Base-by-base conservation (phyloP, 139 green algal genomes). In the Tetraselmis striata region DNA sequence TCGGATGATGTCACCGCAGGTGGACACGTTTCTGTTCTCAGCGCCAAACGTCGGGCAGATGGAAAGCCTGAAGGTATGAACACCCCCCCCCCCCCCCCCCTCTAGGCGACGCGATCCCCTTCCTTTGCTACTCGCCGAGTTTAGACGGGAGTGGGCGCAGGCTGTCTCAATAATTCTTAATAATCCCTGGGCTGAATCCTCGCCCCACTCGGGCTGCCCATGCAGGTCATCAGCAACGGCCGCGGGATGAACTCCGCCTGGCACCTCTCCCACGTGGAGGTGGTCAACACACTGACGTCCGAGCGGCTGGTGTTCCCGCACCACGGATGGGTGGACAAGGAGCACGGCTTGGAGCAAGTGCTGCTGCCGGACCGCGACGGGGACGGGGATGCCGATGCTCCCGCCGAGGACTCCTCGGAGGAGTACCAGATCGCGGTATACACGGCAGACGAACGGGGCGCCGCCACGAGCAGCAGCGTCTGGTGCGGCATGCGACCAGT, bases 211-310 rank as follows among this genome's bases (percentile, higher is more conserved):
- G 45, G 11, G 11, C 18, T 5, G 18, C 45, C 5, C 45, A 67
- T 67, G 45, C 45, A 67, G 45, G 18, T 67, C 45, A 67, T 67
- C 45, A 67, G 45, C 45, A 67, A 67, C 45, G 45, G 45, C 11
- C 45, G 45, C 11, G 87, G 84, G 25, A 1, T 89, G 1, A 86
- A 80, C 1, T 29, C 85, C 22, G 80, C 85, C 23, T 93, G 89
- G 89, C 87, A 91, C 79, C 77, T 93, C 25, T 82, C 78, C 76
- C 78, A 86, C 1, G 84, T 94, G 24, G 89, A 91, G 82, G 30
- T 87, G 18, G 82, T 88, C 31, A 90, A 90, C 83, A 88, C 84
- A 1, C 86, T 84, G 84, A 90, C 82, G 0, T 84, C 84, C 27
- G 82, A 88, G 82, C 75, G 77, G 28, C 27, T 80, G 29, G 31